phyloP scores from a whole-genome alignment of 176 grass and related monocot genomes.

The Rhynchospora breviuscula region DNA sequence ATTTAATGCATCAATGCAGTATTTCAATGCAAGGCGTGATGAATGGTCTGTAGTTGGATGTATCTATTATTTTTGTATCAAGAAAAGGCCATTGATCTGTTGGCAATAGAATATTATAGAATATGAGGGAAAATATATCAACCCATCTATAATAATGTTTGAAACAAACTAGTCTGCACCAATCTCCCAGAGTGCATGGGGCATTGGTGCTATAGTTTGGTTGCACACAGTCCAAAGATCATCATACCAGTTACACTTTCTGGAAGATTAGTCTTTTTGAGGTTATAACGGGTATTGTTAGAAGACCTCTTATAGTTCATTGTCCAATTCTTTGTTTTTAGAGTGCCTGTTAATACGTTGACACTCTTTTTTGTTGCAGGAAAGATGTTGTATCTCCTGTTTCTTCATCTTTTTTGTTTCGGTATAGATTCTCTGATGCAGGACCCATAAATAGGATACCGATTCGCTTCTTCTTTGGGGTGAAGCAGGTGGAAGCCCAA shows the following conservation, averaged over 20 bases:
- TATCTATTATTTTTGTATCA: neutral
- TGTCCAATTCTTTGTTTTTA: neutral
- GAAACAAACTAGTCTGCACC: neutral
- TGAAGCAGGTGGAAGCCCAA: constrained; percentile 49
- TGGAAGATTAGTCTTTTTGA: neutral
- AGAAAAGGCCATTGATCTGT: neutral
- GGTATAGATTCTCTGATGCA: constrained; percentile 36
- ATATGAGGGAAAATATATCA: neutral
- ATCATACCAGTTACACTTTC: neutral
- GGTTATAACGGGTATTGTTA: neutral
- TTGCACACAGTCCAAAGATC: neutral
- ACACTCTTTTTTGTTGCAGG: constrained; percentile 32
- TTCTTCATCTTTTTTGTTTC: constrained; percentile 54
- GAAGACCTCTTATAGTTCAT: neutral
- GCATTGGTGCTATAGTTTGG: neutral
- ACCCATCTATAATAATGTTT: neutral
- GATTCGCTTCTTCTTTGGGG: constrained; percentile 41
- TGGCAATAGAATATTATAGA: neutral
- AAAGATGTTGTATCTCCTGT: constrained; percentile 62
- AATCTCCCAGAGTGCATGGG: neutral
- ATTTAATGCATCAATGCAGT: constrained; percentile 49
- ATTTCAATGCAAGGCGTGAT: constrained; percentile 55
- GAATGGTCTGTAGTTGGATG: constrained; percentile 47
- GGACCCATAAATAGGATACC: constrained; percentile 34
- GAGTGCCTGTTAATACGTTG: neutral